Evolutionary conservation across 2,329 filamentous ascomycete species (phyloP).

Genomic region (Epichloe amarillans): DNA sequence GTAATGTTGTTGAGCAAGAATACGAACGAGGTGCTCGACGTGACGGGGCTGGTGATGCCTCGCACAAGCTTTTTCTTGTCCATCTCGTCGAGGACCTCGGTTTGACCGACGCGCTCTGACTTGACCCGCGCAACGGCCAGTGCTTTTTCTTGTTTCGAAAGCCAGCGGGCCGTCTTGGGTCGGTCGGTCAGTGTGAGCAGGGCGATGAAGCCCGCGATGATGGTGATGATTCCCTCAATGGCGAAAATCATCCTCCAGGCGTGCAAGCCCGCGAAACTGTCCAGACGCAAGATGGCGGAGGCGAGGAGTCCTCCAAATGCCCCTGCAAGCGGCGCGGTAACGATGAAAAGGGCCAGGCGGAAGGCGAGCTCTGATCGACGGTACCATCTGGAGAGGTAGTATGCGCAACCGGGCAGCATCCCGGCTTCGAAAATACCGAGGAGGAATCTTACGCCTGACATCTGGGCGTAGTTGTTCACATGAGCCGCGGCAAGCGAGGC

Average conservation of each 20-base stretch:
- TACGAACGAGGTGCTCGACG: slow-evolving; percentile 40
- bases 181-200: slow-evolving; percentile 56
- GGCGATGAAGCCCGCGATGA: slow-evolving; percentile 40
- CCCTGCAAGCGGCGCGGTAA: slow-evolving; percentile 56
- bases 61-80: slow-evolving; percentile 43
- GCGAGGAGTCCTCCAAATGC: slow-evolving; percentile 58
- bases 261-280: slow-evolving; percentile 40
- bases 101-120: slow-evolving; percentile 50
- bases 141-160: slow-evolving; percentile 50
- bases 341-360: slow-evolving; percentile 53
- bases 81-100: slow-evolving; percentile 50
- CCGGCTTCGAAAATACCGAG: slow-evolving; percentile 60
- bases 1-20: slow-evolving; percentile 58
- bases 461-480: slow-evolving; percentile 36
- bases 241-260: slow-evolving; percentile 58
- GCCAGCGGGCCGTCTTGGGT: slow-evolving; percentile 54
- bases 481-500: slow-evolving; percentile 53
- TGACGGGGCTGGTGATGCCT: slow-evolving; percentile 52
- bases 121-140: slow-evolving; percentile 54
- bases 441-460: slow-evolving; percentile 51
- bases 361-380: slow-evolving; percentile 55
- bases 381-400: slow-evolving; percentile 62
- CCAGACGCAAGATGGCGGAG: slow-evolving; percentile 48
- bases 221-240: slow-evolving; percentile 51
- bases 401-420: slow-evolving; percentile 61